Conservation (phyloP, 2,329 filamentous ascomycete genomes). For the Ophiostoma australiae region DNA sequence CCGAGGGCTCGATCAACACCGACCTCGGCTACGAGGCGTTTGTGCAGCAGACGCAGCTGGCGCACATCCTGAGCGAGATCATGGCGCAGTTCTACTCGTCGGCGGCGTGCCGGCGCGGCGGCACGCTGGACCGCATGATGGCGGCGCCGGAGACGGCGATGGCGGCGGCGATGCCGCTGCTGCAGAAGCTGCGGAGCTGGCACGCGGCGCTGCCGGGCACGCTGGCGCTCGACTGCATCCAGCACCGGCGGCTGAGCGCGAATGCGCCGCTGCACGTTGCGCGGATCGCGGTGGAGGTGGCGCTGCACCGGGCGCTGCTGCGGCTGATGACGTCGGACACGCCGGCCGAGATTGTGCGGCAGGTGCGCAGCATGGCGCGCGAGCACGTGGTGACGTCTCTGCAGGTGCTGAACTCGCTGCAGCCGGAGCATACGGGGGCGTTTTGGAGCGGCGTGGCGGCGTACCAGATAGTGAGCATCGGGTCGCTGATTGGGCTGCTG, state of each 20-base stretch:
- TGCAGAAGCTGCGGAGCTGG: not conserved
- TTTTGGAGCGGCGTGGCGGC: constrained; percentile 14
- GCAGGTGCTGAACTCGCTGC: constrained; percentile 6
- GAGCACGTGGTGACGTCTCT: constrained; percentile 11
- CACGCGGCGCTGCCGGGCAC: constrained; percentile 8
- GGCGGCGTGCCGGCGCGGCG: constrained; percentile 14
- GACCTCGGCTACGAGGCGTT: constrained; percentile 16
- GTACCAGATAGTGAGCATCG: constrained; percentile 15
- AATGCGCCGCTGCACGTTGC: constrained; percentile 16
- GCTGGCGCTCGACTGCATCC: constrained; percentile 18
- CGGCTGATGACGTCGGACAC: constrained; percentile 12
- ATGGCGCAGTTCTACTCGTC: constrained; percentile 17
- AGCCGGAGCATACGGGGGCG: constrained; percentile 16
- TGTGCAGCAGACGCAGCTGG: constrained; percentile 15
- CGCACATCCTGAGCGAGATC: constrained; percentile 13
- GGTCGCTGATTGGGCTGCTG: constrained; percentile 16
- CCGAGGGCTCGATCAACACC: constrained; percentile 14
- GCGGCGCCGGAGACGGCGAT: not conserved
- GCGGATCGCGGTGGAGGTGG: constrained; percentile 12
- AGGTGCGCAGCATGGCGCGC: constrained; percentile 10
- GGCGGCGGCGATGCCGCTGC: constrained; percentile 5
- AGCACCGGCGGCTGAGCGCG: constrained; percentile 9
- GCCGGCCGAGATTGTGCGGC: not conserved
- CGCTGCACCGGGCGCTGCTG: constrained; percentile 16
- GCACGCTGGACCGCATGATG: constrained; percentile 15